These are phyloP conservation scores for Rhodotorula sphaerocarpa DNA, from an alignment of 768 basidiomycete genomes.

Conservation along the genomic window DNA sequence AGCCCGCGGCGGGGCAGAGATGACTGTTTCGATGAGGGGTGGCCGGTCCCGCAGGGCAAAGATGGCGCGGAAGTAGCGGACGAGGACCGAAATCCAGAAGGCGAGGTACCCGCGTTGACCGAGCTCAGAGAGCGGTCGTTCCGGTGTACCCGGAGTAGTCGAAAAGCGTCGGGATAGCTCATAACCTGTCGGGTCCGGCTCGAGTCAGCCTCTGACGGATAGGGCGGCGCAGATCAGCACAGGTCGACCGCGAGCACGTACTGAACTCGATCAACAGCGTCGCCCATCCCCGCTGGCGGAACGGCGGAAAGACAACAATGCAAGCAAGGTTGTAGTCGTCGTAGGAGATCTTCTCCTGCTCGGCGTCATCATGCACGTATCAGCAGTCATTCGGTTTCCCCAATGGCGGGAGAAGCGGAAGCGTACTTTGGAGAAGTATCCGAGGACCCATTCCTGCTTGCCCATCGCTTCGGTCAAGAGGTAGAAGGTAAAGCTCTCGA, in stretches of 20 bases:
- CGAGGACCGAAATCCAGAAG: conserved; percentile 72
- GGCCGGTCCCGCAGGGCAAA: conserved; percentile 34
- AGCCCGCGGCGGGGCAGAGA: neutral
- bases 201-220: neutral
- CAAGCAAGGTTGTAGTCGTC: conserved; percentile 97
- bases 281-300: conserved; percentile 79
- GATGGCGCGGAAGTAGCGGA: conserved; percentile 69
- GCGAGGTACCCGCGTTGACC: conserved; percentile 77
- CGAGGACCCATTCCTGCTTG: conserved; percentile 69
- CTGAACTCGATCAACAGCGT: conserved; percentile 98
- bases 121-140: conserved; percentile 87
- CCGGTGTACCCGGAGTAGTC: conserved; percentile 62
- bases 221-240: too few relatives aligned
- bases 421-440: conserved; percentile 58
- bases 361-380: neutral
- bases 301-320: conserved; percentile 90
- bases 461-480: conserved; percentile 77
- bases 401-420: neutral
- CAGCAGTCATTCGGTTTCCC: neutral
- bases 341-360: conserved; percentile 82
- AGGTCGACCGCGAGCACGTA: conserved; percentile 46
- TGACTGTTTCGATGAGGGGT: conserved; percentile 14
- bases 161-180: conserved; percentile 57
- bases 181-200: conserved; percentile 60
- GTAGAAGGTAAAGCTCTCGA: conserved; percentile 67